Conservation (phyloP, 2,329 filamentous ascomycete genomes). For the Juglanconis juglandina region DNA sequence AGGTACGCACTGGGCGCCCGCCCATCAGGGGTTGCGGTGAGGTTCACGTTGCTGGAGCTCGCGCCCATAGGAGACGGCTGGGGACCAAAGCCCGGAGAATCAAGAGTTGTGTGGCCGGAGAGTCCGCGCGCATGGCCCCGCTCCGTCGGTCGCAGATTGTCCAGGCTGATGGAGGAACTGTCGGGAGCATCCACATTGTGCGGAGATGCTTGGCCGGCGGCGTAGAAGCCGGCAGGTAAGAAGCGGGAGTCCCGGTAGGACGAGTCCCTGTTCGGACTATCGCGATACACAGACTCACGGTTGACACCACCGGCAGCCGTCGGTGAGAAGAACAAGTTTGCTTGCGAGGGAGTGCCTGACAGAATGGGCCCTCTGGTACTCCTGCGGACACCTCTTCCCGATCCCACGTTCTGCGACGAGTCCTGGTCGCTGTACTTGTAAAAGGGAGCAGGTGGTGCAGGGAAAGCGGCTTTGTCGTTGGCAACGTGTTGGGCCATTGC, state of each 20-base stretch:
- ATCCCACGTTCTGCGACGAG: conserved; percentile 48
- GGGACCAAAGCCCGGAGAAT: conserved; percentile 57
- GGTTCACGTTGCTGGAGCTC: conserved; percentile 65
- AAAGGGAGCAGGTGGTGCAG: conserved; percentile 54
- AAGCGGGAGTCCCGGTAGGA: conserved; percentile 71
- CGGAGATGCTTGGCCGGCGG: conserved; percentile 62
- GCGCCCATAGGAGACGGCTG: conserved; percentile 39
- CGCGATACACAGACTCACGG: conserved; percentile 9
- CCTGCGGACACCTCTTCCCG: conserved; percentile 49
- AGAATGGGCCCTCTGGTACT: conserved; percentile 50
- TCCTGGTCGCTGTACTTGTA: conserved; percentile 63
- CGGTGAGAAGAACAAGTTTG: conserved; percentile 90
- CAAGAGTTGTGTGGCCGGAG: conserved; percentile 56
- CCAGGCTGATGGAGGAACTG: conserved; percentile 55
- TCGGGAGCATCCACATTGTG: conserved; percentile 43
- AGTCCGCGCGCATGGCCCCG: conserved; percentile 44
- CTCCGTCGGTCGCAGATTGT: conserved; percentile 59
- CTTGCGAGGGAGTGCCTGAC: conserved; percentile 57
- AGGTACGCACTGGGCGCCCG: conserved; percentile 85
- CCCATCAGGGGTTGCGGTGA: conserved; percentile 61
- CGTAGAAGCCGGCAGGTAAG: conserved; percentile 88
- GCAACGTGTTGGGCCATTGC: conserved; percentile 69
- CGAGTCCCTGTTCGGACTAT: conserved; percentile 8
- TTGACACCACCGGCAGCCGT: conserved; percentile 65
- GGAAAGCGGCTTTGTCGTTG: conserved; percentile 67